Base-by-base conservation (phyloP, 1,139 yeast species). In the Yamadazyma spencermartinsiae region DNA sequence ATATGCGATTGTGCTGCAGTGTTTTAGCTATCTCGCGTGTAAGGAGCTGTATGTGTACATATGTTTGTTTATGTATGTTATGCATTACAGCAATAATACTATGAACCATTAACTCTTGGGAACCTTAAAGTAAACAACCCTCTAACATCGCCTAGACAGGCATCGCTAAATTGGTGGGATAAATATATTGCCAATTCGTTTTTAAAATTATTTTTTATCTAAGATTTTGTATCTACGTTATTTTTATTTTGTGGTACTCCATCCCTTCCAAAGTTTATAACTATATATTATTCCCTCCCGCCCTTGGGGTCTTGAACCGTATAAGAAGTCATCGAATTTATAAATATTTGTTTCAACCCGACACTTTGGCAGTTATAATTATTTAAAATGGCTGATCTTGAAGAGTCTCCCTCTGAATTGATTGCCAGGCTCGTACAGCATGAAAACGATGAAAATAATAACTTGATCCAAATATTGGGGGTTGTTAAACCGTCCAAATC, bases 391-490 rank as follows among this genome's bases (percentile, higher is more conserved):
- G n/a, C 6, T 11, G 4, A 13, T n/a, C 10, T 11, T 24, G n/a
- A 24, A 18, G 41, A 37, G 12, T 34, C 37, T 15, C 49, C 51
- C 2, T 18, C 37, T 17, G 41, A 44, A n/a, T 35, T 48, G 26
- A 33, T 49, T 14, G 30, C 19, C n/a, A 15, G 5, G 13, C 31
- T 28, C 16, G 12, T 15, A 8, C 18, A 18, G 13, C 45, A 54
- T 16, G 71, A 64, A 42, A 56, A 50, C 30, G 50, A 42, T 30
- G 63, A 65, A 38, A 65, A 65, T 44, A 57, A 56, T 36, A 53
- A 55, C 40, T 59, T 68, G 41, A 58, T 66, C 28, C 68, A 64
- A 36, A 62, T 71, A 23, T 54, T 71, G 42, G 71, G 69, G 8
- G 43, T 57, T 23, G 55, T 65, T 32, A 63, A 61, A 39, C 72